These are phyloP conservation scores for Filosporella fistucella DNA, from an alignment of 495 filamentous ascomycete species.

Conservation along the genomic window DNA sequence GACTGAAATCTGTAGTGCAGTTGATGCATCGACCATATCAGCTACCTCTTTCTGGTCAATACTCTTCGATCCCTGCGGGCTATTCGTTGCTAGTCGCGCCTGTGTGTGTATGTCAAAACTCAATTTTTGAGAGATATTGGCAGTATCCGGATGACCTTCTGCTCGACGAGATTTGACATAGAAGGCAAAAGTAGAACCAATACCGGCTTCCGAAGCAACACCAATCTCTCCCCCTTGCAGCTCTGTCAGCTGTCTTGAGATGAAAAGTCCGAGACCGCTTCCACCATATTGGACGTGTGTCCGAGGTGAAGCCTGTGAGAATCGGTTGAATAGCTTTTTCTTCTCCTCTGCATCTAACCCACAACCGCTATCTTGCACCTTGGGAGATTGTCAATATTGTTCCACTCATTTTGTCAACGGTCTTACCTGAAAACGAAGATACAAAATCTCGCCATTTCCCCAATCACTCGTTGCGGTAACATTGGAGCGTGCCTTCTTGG, in stretches of 20 bases:
- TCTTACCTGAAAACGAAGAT: constrained; percentile 48
- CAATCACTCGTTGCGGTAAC: constrained; percentile 51
- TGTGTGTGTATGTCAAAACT: constrained; percentile 7
- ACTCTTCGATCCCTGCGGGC: too few relatives aligned
- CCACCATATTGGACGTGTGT: constrained; percentile 82
- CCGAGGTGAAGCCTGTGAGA: constrained; percentile 59
- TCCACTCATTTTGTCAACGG: not conserved
- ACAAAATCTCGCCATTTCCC: constrained; percentile 48
- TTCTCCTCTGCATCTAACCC: constrained; percentile 53
- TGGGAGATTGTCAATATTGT: not conserved
- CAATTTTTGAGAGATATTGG: constrained; percentile 2
- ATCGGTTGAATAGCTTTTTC: constrained; percentile 54
- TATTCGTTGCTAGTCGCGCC: not conserved
- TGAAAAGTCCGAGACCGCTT: constrained; percentile 78
- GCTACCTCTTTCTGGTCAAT: not conserved
- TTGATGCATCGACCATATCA: not conserved
- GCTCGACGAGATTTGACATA: constrained; percentile 48
- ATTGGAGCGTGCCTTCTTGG: constrained; percentile 34
- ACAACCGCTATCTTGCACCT: constrained; percentile 56
- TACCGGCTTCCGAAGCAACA: constrained; percentile 62
- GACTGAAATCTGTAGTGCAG: not conserved
- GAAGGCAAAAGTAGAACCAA: constrained; percentile 81
- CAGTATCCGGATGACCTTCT: not conserved
- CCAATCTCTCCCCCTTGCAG: constrained; percentile 85
- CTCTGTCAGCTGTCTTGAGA: constrained; percentile 72